Evolutionary conservation across 805 yeast genomes (phyloP), one percentile per base, ranked within the genome.

Genomic region (Cyberlindnera maritima): DNA sequence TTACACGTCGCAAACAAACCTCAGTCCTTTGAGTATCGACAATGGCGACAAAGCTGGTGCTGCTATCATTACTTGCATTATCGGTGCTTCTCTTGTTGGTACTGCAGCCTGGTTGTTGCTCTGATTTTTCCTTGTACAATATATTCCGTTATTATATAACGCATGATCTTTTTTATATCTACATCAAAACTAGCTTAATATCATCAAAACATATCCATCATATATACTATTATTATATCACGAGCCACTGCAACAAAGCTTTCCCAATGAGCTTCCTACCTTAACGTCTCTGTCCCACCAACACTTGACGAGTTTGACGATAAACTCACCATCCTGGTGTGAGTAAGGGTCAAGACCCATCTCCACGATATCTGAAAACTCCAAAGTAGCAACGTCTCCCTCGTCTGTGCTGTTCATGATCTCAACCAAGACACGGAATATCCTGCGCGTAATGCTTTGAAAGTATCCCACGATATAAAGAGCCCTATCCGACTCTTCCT

Each of bases 341-440:
- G 78, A 70, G 50, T 75, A 69, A 4, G 84, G 82, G 57, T 80
- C 84, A 36, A 80, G 61, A 2, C 85, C 85, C 81, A 80, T 76
- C 48, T 77, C 81, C 20, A 67, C 61, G 36, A 80, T 54, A 57
- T 80, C 84, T 18, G 71, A 66, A 12, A 66, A 66, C 29, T 69
- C 73, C n/a, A 76, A 59, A 50, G 60, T 57, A 13, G 47, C 36
- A 9, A 50, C 32, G n/a, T 46, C 54, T 20, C 43, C 48, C 10
- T 31, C 49, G 12, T 47, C 55, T 1, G 43, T 50, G 15, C 66
- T 69, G 26, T 60, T 60, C 35, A 74, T 58, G 9, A 76, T 47
- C 13, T 70, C 72, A 12, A 69, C 57, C 33, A 76, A 49, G 28
- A 66, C 60, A 15, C 61, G 58, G 50, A 78, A 70, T 5, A 79